Conservation (phyloP, 1,139 yeast species). For the Yamadazyma friedrichii region DNA sequence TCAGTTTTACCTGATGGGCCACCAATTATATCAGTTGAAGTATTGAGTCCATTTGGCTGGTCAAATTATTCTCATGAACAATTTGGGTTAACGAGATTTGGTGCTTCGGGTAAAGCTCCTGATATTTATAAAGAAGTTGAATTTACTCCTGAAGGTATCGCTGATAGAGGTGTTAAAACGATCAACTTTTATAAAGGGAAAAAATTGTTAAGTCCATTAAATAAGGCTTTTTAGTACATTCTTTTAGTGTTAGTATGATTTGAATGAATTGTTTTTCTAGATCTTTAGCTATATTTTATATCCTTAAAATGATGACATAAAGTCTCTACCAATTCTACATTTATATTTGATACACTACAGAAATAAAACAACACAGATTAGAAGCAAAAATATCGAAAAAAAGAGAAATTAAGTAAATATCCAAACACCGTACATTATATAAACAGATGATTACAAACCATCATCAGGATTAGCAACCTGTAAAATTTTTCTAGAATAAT, state of each 20-base stretch:
- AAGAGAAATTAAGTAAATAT: background rate
- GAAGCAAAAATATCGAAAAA: background rate
- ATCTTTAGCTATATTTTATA: too few relatives aligned
- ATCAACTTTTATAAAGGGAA: conserved; percentile 81
- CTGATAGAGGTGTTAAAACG: conserved; percentile 79
- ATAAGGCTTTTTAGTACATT: conserved; percentile 55
- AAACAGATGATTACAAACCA: background rate
- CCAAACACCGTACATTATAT: conserved; percentile 5
- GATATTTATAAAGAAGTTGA: conserved; percentile 83
- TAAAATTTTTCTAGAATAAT: conserved; percentile 68
- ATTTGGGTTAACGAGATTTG: conserved; percentile 93
- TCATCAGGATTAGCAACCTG: conserved; percentile 73
- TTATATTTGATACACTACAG: too few relatives aligned
- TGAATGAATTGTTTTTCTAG: background rate
- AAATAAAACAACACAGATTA: too few relatives aligned
- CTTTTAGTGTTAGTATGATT: too few relatives aligned
- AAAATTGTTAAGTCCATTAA: conserved; percentile 70
- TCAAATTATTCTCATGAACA: conserved; percentile 93
- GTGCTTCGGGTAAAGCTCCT: conserved; percentile 92
- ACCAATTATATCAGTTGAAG: conserved; percentile 94
- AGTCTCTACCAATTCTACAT: too few relatives aligned
- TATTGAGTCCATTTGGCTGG: conserved; percentile 92
- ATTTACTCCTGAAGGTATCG: conserved; percentile 92
- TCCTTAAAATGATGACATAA: too few relatives aligned
- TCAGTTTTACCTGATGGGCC: conserved; percentile 92